These are phyloP conservation scores for Erythrophleum ivorense DNA, from an alignment of 331 rosid genomes.

Conservation along the genomic window DNA sequence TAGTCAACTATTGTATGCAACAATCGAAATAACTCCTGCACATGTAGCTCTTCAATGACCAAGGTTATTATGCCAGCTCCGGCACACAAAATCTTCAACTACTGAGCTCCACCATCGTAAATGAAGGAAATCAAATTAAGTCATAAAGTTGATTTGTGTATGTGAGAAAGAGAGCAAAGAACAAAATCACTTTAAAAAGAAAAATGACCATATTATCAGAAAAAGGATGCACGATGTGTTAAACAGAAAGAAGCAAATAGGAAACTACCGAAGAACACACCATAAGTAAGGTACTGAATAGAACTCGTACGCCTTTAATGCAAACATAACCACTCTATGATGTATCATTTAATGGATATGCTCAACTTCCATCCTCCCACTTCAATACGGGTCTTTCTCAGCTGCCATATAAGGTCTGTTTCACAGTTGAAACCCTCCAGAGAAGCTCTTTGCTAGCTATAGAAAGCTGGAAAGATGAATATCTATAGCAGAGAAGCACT, in stretches of 20 bases:
- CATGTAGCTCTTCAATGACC: conserved; percentile 35
- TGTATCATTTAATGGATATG: conserved; percentile 56
- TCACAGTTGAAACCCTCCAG: conserved; percentile 28
- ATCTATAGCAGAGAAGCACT: conserved; percentile 43
- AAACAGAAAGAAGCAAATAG: conserved; percentile 15
- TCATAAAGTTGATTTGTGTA: background rate
- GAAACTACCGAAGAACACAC: background rate
- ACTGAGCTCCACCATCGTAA: conserved; percentile 37
- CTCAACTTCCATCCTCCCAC: conserved; percentile 68
- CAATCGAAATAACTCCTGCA: conserved; percentile 51
- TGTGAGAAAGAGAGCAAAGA: background rate
- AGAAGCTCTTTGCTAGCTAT: background rate
- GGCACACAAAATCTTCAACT: conserved; percentile 40
- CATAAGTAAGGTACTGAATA: background rate
- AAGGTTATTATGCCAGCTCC: conserved; percentile 21
- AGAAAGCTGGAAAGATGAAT: conserved; percentile 45
- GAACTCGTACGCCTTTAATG: conserved; percentile 17
- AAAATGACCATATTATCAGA: background rate
- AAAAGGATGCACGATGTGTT: background rate
- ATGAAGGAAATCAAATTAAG: conserved; percentile 29
- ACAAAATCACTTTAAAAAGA: background rate
- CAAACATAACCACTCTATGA: conserved; percentile 34
- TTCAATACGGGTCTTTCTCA: conserved; percentile 49
- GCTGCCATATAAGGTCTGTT: conserved; percentile 43
- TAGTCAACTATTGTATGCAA: conserved; percentile 25